Conservation (phyloP, 169 alveolate genomes). For the Cryptosporidium felis region DNA sequence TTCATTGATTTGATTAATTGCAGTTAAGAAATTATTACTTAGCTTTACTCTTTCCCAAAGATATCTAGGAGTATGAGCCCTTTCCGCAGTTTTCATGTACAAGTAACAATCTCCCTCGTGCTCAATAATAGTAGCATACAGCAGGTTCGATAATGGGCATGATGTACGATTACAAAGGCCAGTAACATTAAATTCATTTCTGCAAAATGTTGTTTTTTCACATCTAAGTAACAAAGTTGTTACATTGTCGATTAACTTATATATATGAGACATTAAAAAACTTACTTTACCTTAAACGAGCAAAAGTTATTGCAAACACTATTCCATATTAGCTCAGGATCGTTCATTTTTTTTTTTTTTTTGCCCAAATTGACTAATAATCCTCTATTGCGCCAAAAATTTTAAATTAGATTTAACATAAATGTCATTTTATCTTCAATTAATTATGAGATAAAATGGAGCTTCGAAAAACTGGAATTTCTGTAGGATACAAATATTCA, state of each 20-base stretch:
- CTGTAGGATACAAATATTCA: not conserved
- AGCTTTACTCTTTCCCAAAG: slow-evolving; percentile 96
- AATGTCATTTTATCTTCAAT: too few relatives aligned
- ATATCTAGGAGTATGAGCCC: slow-evolving; percentile 96
- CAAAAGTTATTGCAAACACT: slow-evolving; percentile 73
- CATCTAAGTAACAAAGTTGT: slow-evolving; percentile 76
- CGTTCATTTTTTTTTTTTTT: slow-evolving; percentile 68
- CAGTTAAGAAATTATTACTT: slow-evolving; percentile 88
- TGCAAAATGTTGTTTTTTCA: slow-evolving; percentile 85
- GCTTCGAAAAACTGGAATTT: too few relatives aligned
- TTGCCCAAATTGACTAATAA: too few relatives aligned
- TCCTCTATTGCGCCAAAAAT: too few relatives aligned
- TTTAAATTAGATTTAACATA: too few relatives aligned
- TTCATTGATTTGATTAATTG: slow-evolving; percentile 92
- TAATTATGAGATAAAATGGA: too few relatives aligned
- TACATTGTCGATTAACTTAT: too few relatives aligned
- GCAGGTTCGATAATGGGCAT: slow-evolving; percentile 98
- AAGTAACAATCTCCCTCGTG: slow-evolving; percentile 94
- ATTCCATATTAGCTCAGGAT: slow-evolving; percentile 63
- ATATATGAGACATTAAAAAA: too few relatives aligned
- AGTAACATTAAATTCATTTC: slow-evolving; percentile 94
- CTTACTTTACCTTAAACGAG: slow-evolving; percentile 86
- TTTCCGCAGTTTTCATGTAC: slow-evolving; percentile 96
- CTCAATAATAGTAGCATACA: slow-evolving; percentile 96
- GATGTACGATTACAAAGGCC: slow-evolving; percentile 97